phyloP scores from a whole-genome alignment of 1,284 basidiomycete species.

The Takashimella koratensis region DNA sequence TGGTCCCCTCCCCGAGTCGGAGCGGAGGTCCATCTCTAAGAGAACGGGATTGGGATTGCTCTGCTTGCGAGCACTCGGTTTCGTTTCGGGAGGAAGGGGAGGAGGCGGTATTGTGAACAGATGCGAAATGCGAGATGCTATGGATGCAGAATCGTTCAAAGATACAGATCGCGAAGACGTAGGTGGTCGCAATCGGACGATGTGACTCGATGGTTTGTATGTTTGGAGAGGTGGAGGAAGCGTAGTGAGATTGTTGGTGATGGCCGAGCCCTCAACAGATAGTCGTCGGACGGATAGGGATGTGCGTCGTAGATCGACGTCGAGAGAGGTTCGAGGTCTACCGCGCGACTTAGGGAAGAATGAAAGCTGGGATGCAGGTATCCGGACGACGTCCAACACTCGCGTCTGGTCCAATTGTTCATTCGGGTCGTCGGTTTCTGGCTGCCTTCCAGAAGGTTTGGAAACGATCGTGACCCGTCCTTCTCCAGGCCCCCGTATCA shows the following conservation, averaged over 20 bases:
- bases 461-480: slow-evolving; percentile 42
- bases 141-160: neutral
- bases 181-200: slow-evolving; percentile 28
- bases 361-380: slow-evolving; percentile 44
- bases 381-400: slow-evolving; percentile 39
- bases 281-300: neutral
- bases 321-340: slow-evolving; percentile 9
- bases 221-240: slow-evolving; percentile 21
- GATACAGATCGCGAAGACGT: neutral
- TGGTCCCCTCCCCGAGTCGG: neutral
- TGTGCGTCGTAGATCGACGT: slow-evolving; percentile 2
- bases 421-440: neutral
- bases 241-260: slow-evolving; percentile 25
- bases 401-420: slow-evolving; percentile 3
- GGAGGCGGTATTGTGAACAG: slow-evolving; percentile 6
- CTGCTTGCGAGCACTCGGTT: neutral
- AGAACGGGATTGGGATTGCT: neutral
- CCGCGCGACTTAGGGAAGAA: slow-evolving; percentile 37
- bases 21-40: neutral
- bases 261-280: slow-evolving; percentile 11
- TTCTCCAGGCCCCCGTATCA: slow-evolving; percentile 41
- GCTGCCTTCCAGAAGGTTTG: neutral
- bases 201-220: slow-evolving; percentile 8
- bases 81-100: neutral
- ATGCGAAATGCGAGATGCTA: slow-evolving; percentile 5